A percentile compares a stretch with the other conserved stretches of the same genome.
Evolutionary conservation across 768 basidiomycete genomes (phyloP).

Genomic region (Phlebiopsis gigantea): DNA sequence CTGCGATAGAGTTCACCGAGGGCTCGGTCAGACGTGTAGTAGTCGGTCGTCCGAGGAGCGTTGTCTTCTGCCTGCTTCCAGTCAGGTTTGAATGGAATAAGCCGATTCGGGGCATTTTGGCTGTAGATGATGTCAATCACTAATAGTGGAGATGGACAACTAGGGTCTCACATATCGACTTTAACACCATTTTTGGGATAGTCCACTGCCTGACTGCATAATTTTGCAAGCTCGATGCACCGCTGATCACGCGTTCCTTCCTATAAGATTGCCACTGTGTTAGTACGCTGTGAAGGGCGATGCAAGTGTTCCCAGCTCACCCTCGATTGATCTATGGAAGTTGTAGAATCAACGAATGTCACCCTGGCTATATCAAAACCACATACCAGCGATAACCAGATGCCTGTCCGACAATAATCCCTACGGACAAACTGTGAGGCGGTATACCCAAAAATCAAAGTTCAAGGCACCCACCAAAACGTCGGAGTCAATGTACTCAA

Average conservation of each 20-base stretch:
- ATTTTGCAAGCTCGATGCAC: conserved; percentile 53
- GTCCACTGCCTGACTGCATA: conserved; percentile 70
- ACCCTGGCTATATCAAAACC: no score
- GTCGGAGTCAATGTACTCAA: conserved; percentile 82
- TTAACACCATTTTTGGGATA: conserved; percentile 75
- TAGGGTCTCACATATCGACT: conserved; percentile 40
- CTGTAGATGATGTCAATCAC: not conserved
- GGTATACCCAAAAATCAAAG: not conserved
- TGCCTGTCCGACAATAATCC: conserved; percentile 66
- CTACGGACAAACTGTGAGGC: conserved; percentile 30
- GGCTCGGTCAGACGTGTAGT: conserved; percentile 66
- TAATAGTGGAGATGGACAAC: conserved; percentile 4
- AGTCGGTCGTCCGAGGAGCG: conserved; percentile 50
- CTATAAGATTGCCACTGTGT: conserved; percentile 28
- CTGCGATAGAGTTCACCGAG: conserved; percentile 69
- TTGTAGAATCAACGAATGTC: not conserved
- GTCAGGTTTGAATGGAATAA: conserved; percentile 71
- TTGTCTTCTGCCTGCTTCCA: conserved; percentile 51
- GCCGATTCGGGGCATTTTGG: conserved; percentile 39
- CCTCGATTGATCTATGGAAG: conserved; percentile 59
- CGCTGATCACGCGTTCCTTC: conserved; percentile 52
- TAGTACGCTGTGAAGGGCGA: not conserved
- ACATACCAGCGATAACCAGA: conserved; percentile 63
- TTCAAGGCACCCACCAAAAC: conserved; percentile 48
- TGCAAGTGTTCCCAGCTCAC: conserved; percentile 31